Percentiles rank a stretch among this genome's conserved stretches.
phyloP scores from a whole-genome alignment of 495 filamentous ascomycete genomes.

The Lichina pygmaea region DNA sequence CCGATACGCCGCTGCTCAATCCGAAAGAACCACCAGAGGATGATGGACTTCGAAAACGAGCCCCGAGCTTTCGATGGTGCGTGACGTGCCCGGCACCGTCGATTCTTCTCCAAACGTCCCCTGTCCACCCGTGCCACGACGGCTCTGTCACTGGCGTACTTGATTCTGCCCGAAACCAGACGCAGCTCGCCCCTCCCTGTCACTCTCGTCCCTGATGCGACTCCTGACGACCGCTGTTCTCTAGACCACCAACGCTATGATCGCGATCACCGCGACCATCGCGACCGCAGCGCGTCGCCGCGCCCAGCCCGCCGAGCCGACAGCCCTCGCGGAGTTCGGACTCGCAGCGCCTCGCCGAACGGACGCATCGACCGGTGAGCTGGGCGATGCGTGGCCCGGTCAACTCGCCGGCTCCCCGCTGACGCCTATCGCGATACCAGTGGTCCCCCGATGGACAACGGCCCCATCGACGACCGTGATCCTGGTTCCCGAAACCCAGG shows the following conservation, averaged over 20 bases:
- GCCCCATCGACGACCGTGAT: slow-evolving; percentile 37
- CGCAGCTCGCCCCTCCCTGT: neutral
- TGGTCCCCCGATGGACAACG: slow-evolving; percentile 9
- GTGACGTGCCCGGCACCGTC: neutral
- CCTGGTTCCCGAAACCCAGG: slow-evolving; percentile 70
- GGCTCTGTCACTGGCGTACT: neutral
- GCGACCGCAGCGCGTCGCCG: slow-evolving; percentile 81
- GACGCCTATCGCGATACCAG: slow-evolving; percentile 1
- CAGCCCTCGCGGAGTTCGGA: slow-evolving; percentile 37
- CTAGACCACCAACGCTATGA: slow-evolving; percentile 63
- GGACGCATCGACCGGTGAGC: slow-evolving; percentile 49
- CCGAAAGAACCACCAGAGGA: too few relatives aligned
- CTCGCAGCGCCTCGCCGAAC: slow-evolving; percentile 51
- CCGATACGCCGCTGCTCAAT: too few relatives aligned
- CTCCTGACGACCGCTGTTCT: slow-evolving; percentile 4
- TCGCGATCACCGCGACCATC: slow-evolving; percentile 59
- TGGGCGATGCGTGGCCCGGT: neutral
- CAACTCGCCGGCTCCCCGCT: slow-evolving; percentile 12
- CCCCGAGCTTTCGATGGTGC: slow-evolving; percentile 64
- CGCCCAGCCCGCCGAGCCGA: slow-evolving; percentile 41
- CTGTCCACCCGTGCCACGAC: neutral
- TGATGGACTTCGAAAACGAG: slow-evolving; percentile 67
- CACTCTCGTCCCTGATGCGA: too few relatives aligned
- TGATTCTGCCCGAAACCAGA: neutral
- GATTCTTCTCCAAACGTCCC: neutral